Conservation (phyloP, 1,139 yeast genomes). For the Meyerozyma athensensis region DNA sequence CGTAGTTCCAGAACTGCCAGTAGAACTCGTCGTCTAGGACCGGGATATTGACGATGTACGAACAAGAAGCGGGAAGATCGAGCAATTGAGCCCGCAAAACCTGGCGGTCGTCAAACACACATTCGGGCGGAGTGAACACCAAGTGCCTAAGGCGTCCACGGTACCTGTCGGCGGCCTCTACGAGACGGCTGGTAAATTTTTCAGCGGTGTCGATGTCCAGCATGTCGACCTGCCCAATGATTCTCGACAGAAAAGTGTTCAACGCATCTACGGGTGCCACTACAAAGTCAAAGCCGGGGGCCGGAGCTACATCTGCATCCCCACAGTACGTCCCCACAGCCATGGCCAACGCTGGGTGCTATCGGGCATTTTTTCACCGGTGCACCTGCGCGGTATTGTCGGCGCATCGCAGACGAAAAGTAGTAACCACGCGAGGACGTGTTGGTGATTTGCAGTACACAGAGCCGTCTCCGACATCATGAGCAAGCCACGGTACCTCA, state of each 20-base stretch:
- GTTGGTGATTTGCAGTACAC: neutral
- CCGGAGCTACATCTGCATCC: neutral
- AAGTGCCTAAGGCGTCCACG: neutral
- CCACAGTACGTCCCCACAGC: neutral
- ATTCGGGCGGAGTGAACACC: neutral
- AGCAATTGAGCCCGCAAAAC: neutral
- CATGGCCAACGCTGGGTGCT: neutral
- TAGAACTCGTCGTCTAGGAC: neutral
- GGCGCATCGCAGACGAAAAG: slow-evolving; percentile 2
- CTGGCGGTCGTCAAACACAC: neutral
- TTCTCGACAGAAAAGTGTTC: neutral
- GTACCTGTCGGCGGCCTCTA: neutral
- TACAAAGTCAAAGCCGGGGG: neutral
- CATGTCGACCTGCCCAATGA: neutral
- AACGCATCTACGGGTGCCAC: neutral
- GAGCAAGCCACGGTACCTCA: slow-evolving; percentile 60
- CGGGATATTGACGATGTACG: neutral
- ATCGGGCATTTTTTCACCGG: neutral
- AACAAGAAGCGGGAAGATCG: neutral
- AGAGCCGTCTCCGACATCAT: slow-evolving; percentile 12
- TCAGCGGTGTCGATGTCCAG: neutral
- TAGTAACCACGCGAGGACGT: neutral
- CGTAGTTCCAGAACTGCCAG: slow-evolving; percentile 3
- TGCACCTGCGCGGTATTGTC: neutral
- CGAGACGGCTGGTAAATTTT: neutral